Evolutionary conservation across 1,284 basidiomycete species (phyloP), one percentile per base, ranked within the genome.

Genomic region (Ceratobasidium sp.): DNA sequence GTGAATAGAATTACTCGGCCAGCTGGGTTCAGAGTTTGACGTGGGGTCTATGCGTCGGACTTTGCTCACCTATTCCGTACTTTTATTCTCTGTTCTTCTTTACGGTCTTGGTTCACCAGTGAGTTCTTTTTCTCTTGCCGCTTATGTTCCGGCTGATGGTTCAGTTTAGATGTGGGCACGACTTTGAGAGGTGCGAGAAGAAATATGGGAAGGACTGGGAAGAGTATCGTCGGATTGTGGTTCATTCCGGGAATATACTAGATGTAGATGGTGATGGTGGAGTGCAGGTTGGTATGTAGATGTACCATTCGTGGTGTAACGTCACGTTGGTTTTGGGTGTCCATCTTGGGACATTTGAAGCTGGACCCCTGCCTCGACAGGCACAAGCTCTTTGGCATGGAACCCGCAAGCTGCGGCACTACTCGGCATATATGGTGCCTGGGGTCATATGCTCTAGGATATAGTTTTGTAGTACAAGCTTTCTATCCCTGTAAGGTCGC

Each of bases 191-290:
- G 3, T 99, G 97, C 85, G 92, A 92, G 3, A 84, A 90, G 81
- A 99, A 99, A 87, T 99, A 98, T 83, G 96, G 96, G 57, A 95
- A 97, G 82, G 96, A 97, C 84, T 98, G 96, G 96, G 93, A 94
- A 35, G 89, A 90, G 79, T 97, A 97, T 85, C 96, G 95, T 85
- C 85, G 88, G 65, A 86, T 95, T 79, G 96, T 97, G 82, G 84
- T 97, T 96, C 83, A 95, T 98, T 79, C 95, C 95, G 20, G 85
- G 84, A 66, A 82, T 88, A 77, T 88, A 88, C 82, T 88, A 85
- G 80, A 57, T 38, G 10, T 50, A 18, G 48, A 4, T 16, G 18
- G 50, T 52, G 18, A 12, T 12, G 41, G 8, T 2, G 14, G 41
- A 8, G 8, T 2, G 50, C 18, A 20, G 8, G 50, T 6, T n/a